phyloP scores from a whole-genome alignment of 2,329 filamentous ascomycete species.

The Neoascochyta sp. region DNA sequence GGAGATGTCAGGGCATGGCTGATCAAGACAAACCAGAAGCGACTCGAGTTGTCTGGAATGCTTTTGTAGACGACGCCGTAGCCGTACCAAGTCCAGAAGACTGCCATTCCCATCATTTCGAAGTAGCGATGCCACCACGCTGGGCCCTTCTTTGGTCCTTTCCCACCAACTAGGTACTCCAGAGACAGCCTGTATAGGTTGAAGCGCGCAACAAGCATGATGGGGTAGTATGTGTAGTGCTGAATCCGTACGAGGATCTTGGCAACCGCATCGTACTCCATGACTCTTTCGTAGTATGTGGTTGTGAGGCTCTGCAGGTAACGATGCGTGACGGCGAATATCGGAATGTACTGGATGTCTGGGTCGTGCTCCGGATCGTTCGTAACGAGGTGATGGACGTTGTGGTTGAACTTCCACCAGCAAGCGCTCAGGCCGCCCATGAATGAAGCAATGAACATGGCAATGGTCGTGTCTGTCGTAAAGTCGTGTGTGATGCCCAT shows the following conservation, averaged over 20 bases:
- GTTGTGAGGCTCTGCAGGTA: conserved; percentile 63
- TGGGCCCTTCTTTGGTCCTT: conserved; percentile 55
- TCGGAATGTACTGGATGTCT: conserved; percentile 74
- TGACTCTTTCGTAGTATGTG: conserved; percentile 63
- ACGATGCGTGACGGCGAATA: conserved; percentile 63
- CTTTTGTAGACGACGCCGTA: conserved; percentile 60
- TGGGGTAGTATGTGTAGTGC: conserved; percentile 64
- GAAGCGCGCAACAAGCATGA: conserved; percentile 66
- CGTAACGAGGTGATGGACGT: conserved; percentile 94
- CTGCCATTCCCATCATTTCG: conserved; percentile 59
- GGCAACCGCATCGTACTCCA: conserved; percentile 60
- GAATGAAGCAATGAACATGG: conserved; percentile 86
- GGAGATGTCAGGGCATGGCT: conserved; percentile 65
- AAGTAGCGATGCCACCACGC: conserved; percentile 66
- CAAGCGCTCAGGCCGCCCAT: conserved; percentile 84
- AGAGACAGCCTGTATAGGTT: conserved; percentile 68
- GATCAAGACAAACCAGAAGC: conserved; percentile 60
- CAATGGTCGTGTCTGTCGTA: conserved; percentile 75
- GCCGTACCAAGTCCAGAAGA: conserved; percentile 67
- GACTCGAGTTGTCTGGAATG: conserved; percentile 56
- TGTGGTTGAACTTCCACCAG: conserved; percentile 97
- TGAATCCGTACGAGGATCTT: conserved; percentile 60
- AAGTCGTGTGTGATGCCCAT: conserved; percentile 97
- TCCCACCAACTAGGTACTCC: conserved; percentile 57
- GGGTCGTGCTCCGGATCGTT: conserved; percentile 95